Evolutionary conservation across 352 stramenopile species (phyloP).

Genomic region (Globisporangium rhizosaccharum): DNA sequence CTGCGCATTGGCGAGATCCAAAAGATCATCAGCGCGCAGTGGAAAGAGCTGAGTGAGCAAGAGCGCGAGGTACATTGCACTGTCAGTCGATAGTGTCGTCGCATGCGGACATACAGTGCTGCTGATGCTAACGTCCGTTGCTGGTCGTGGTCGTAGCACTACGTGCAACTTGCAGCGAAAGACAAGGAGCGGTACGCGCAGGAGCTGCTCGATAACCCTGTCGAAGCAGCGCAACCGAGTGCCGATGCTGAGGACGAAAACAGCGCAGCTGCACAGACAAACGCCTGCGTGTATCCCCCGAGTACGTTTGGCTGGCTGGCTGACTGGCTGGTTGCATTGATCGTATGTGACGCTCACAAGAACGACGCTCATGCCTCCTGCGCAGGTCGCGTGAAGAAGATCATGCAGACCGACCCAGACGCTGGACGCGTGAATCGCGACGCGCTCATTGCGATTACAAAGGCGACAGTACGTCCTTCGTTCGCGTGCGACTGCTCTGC

Average conservation of each 20-base stretch:
- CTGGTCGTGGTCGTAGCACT: constrained; percentile 29
- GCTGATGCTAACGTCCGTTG: not conserved
- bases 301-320: constrained; percentile 11
- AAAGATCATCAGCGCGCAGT: constrained; percentile 88
- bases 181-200: constrained; percentile 85
- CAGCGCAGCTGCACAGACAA: constrained; percentile 14
- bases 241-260: constrained; percentile 34
- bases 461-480: constrained; percentile 69
- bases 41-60: constrained; percentile 78
- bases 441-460: constrained; percentile 88
- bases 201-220: constrained; percentile 64
- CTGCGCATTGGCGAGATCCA: constrained; percentile 75
- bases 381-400: constrained; percentile 87
- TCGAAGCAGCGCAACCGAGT: constrained; percentile 47
- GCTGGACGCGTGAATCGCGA: constrained; percentile 90
- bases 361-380: constrained; percentile 3
- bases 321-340: constrained; percentile 6
- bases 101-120: not conserved
- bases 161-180: constrained; percentile 74
- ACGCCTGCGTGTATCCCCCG: constrained; percentile 53
- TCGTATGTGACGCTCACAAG: constrained; percentile 8
- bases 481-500: no score
- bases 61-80: constrained; percentile 61
- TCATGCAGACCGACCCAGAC: constrained; percentile 91
- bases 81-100: no score